Conservation (phyloP, 1,284 basidiomycete genomes). For the Stereum hirsutum region DNA sequence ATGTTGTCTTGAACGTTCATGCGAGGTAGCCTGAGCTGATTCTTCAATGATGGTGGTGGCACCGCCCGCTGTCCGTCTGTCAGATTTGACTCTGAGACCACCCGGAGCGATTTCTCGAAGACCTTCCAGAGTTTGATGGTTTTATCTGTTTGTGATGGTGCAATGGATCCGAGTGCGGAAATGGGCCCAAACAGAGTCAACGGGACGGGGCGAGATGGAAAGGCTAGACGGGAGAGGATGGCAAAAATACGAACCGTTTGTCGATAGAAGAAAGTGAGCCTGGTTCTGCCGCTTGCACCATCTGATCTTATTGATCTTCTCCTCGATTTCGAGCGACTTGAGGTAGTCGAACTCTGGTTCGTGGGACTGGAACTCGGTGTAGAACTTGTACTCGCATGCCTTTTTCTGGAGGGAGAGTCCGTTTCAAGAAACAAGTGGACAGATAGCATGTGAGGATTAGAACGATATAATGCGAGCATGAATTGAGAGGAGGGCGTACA, state of each 20-base stretch:
- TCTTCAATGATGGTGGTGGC: constrained; percentile 45
- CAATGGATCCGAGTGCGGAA: too few relatives aligned
- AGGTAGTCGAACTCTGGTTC: constrained; percentile 99
- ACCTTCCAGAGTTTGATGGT: constrained; percentile 99
- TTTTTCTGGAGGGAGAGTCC: constrained; percentile 66
- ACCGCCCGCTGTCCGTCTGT: constrained; percentile 67
- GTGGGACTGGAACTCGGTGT: constrained; percentile 99
- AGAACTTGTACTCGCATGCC: constrained; percentile 99
- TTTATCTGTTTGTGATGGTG: constrained; percentile 76
- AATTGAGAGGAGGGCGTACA: background rate
- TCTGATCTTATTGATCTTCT: constrained; percentile 99
- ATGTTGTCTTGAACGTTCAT: constrained; percentile 96
- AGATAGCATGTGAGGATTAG: too few relatives aligned
- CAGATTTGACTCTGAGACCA: constrained; percentile 96
- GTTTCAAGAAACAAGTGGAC: background rate
- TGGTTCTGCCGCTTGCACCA: constrained; percentile 99
- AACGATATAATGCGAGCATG: too few relatives aligned
- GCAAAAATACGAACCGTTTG: constrained; percentile 65
- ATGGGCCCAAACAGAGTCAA: too few relatives aligned
- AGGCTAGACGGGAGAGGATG: background rate
- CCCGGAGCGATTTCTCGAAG: constrained; percentile 94
- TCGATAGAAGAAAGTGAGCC: constrained; percentile 95
- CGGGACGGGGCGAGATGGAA: too few relatives aligned
- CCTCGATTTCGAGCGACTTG: constrained; percentile 99
- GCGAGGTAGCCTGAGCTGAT: constrained; percentile 73